Base-by-base conservation (phyloP, 345 rosid species). In the Eucalyptus sideroxylon region DNA sequence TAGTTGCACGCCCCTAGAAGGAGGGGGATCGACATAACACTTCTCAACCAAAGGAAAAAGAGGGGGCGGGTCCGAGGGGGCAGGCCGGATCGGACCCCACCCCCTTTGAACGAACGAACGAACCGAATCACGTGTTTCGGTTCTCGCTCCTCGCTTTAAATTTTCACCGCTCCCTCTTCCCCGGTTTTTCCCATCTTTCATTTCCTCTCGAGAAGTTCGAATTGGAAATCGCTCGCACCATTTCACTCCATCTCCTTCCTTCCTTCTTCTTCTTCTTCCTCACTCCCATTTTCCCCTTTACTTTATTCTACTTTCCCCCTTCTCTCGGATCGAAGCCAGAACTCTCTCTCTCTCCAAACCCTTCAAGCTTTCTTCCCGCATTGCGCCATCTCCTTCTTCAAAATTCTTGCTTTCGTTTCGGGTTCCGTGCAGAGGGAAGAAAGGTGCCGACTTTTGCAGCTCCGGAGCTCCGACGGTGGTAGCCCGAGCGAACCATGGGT, bases 401-500 rank as follows among this genome's bases (percentile, higher is more conserved):
- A 11, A 11, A 40, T 77, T 11, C 47, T 77, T 77, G 62, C 85
- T 37, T 77, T 50, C 16, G n/a, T 83, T 83, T 83, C 47, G 47
- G 50, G 51, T 59, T 13, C 15, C 50, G 21, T 8, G 49, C 51
- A 69, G 65, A 7, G n/a, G 49, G 11, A 53, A 85, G 55, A 49
- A 53, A 87, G 77, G 51, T 30, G 34, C 23, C 1, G 9, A 50
- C 26, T 88, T 31, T 44, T 26, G 85, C 87, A 12, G 65, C 87
- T 34, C 53, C 24, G 34, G 15, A 34, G 60, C 56, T 40, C 77
- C 53, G 55, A 31, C 50, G 31, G 50, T 34, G 40, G 40, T 34
- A 15, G 14, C 15, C 59, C 59, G 55, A 10, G 42, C 59, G 14
- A 56, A 89, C 16, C 85, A 97, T 98, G 99, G 99, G 99, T 15